Conservation (phyloP, 768 basidiomycete genomes). For the Leccinum aurantiacum region DNA sequence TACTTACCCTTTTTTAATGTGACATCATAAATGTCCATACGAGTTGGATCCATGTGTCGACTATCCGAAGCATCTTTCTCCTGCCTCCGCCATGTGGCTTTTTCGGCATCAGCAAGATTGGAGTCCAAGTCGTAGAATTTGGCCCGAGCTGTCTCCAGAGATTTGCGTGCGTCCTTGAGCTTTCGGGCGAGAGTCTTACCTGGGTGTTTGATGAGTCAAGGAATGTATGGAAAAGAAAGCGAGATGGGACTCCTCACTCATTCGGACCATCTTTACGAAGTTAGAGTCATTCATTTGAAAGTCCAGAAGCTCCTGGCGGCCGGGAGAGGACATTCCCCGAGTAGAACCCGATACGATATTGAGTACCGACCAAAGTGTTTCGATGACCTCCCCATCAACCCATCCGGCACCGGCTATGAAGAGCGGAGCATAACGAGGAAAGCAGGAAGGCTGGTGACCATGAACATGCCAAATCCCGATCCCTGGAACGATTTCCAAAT, state of each 20-base stretch:
- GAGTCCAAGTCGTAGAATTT: no score
- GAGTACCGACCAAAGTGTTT: not conserved
- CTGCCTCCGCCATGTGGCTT: no score
- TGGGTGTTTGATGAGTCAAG: not conserved
- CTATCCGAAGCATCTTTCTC: no score
- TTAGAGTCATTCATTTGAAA: constrained; percentile 12
- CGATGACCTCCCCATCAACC: not conserved
- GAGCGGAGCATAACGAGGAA: not conserved
- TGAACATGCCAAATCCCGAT: constrained; percentile 31
- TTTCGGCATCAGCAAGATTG: no score
- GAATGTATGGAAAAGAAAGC: constrained; percentile 1
- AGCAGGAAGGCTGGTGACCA: constrained; percentile 27
- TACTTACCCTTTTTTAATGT: no score
- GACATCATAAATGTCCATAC: no score
- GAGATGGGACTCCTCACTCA: not conserved
- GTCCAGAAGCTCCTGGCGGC: not conserved
- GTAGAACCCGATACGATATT: not conserved
- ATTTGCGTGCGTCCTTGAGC: no score
- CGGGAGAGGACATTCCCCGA: not conserved
- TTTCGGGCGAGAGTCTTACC: not conserved
- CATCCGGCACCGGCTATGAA: not conserved
- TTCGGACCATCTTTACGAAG: constrained; percentile 6
- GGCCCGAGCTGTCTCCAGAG: no score
- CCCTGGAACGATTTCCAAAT: constrained; percentile 6
- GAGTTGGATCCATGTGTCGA: no score